Evolutionary conservation across 805 yeast species (phyloP).

Genomic region (Kodamaea lidongshanica): DNA sequence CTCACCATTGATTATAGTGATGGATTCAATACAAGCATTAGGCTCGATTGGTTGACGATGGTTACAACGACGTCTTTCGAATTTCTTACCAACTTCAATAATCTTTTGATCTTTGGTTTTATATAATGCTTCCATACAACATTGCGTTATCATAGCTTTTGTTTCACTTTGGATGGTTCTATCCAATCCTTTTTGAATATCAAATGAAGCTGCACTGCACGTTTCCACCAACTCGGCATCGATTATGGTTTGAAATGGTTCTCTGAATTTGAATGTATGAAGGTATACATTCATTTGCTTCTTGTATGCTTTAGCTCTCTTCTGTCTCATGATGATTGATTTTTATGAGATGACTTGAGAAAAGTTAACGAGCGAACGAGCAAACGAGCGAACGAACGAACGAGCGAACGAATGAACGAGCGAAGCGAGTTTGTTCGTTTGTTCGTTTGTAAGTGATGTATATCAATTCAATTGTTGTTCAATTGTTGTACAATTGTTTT

Average conservation of each 20-base stretch:
- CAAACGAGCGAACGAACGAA: neutral
- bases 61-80: slow-evolving; percentile 90
- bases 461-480: neutral
- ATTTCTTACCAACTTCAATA: slow-evolving; percentile 70
- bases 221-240: slow-evolving; percentile 73
- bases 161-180: slow-evolving; percentile 80
- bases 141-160: slow-evolving; percentile 90
- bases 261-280: slow-evolving; percentile 85
- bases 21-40: slow-evolving; percentile 66
- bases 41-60: slow-evolving; percentile 66
- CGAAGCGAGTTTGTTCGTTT: too few species aligned
- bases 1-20: slow-evolving; percentile 62
- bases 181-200: slow-evolving; percentile 72
- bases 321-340: slow-evolving; percentile 69
- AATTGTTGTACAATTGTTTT: too few species aligned
- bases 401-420: too few species aligned
- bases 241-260: slow-evolving; percentile 85
- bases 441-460: too few species aligned
- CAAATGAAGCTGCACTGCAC: slow-evolving; percentile 62
- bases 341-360: slow-evolving; percentile 6
- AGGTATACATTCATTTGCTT: slow-evolving; percentile 84
- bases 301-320: slow-evolving; percentile 88
- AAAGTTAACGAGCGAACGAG: neutral
- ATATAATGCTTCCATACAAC: slow-evolving; percentile 86
- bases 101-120: slow-evolving; percentile 65